Conservation (phyloP, 169 alveolate species). For the Plasmodium ovale region DNA sequence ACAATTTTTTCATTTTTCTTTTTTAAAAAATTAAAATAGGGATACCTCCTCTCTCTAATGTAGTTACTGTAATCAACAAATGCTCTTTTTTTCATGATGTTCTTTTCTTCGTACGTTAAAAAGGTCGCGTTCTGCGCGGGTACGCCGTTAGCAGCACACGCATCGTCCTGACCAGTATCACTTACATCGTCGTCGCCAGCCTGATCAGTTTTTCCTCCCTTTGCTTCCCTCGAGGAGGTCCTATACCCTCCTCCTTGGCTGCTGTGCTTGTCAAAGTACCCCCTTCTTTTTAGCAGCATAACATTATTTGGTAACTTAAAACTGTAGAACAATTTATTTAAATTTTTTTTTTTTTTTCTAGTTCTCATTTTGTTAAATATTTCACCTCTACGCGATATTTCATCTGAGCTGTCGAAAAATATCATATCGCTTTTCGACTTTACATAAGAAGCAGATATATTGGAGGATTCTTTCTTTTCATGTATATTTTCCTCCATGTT, state of each 20-base stretch:
- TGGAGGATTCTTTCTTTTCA: not conserved
- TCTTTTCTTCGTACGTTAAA: constrained; percentile 64
- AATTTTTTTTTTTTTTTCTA: constrained; percentile 29
- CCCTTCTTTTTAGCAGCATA: not conserved
- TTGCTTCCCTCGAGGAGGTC: not conserved
- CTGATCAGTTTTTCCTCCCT: not conserved
- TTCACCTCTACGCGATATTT: constrained; percentile 10
- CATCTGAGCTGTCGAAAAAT: constrained; percentile 10
- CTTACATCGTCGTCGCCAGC: not conserved
- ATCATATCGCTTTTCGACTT: not conserved
- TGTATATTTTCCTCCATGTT: constrained; percentile 11
- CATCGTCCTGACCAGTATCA: too few relatives aligned
- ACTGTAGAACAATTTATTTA: constrained; percentile 48
- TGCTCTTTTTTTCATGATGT: constrained; percentile 43
- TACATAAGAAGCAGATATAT: not conserved
- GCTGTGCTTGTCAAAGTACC: too few relatives aligned
- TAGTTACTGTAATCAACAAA: constrained; percentile 26
- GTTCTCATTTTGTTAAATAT: not conserved
- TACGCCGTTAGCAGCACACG: too few relatives aligned
- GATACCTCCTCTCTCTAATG: constrained; percentile 59
- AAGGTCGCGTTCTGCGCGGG: not conserved
- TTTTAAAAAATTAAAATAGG: constrained; percentile 58
- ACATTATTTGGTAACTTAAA: constrained; percentile 22
- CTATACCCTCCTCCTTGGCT: not conserved
- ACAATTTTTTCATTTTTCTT: constrained; percentile 59